Evolutionary conservation across 208 protist genomes (phyloP), one percentile per base, ranked within the genome.

Genomic region (Naegleria lovaniensis): DNA sequence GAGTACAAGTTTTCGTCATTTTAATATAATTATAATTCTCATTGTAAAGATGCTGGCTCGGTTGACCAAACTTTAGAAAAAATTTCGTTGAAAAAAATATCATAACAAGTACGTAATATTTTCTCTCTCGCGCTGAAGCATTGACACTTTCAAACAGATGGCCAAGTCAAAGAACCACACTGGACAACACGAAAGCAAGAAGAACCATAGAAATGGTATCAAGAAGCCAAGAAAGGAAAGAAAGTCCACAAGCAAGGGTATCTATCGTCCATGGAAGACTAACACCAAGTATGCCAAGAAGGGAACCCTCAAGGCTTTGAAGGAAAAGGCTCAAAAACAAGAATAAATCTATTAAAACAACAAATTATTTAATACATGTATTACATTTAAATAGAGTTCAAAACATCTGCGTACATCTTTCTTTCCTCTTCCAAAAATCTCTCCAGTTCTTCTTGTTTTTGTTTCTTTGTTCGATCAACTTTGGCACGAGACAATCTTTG

Each of bases 81-180:
- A 85, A 43, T 33, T 85, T 85, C 41, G 83, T 48, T 48, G 83
- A 85, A 85, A 85, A 85, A 85, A 85, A 43, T 48, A 36, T 1
- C 29, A 38, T 59, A 29, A 51, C 51, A 88, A 87, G 48, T 7
- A 52, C 40, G n/a, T 52, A 87, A 87, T 22, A n/a, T 29, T 16
- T 4, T 87, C 15, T 15, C 38, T 51, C 13, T 87, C 48, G 16
- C 5, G 7, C 83, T 5, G 3, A 83, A n/a, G 13, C 2, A 39
- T 84, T 16, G 11, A 19, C 22, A 84, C 9, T 36, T 15, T 33
- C 16, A 84, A 67, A 41, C 9, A 59, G 13, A 89, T 89, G 94
- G 94, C 94, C 29, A 95, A 95, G 90, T 91, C 86, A 52, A 95
- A 95, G 92, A 95, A 95, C 59, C 94, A 95, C 75, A 95, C 94